Evolutionary conservation across 805 yeast species (phyloP), one percentile per base, ranked within the genome.

Genomic region (Myxozyma udenii): DNA sequence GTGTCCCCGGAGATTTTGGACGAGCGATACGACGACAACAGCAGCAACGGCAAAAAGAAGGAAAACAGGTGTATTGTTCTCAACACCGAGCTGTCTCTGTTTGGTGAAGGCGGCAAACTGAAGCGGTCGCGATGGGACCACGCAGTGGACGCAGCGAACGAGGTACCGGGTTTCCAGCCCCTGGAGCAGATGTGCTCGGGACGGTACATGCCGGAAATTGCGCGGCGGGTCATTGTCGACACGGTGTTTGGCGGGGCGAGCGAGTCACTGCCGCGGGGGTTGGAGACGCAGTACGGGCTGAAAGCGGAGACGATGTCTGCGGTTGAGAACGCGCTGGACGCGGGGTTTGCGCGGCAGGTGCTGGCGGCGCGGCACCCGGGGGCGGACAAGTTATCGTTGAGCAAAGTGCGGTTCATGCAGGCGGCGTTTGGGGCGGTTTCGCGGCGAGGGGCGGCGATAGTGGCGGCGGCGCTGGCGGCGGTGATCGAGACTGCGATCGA

Each of bases 51-150:
- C 24, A 18, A 19, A 9, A n/a, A 14, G 14, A 19, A 4, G 11
- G 22, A 18, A 19, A 18, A 35, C 39, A n/a, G 39, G 39, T 11
- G 19, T 16, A 18, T 16, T 5, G 53, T 87, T 57, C 77, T 89
- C 60, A 89, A 89, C 70, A 87, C 95, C 35, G 96, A 89, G 72
- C 84, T 95, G 86, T 95, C 96, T 53, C 85, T 95, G 51, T 87
- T 87, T 62, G 95, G 88, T 64, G 84, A 85, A 61, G 48, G 48
- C 16, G 79, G 78, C n/a, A 74, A 86, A 36, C 71, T 88, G 53
- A 95, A 96, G 55, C 78, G 74, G 26, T 84, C 95, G 1, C 77
- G 79, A 55, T 89, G 85, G 70, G 97, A 89, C 69, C 68, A 70
- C 33, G 74, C 73, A 36, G 80, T 89, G 54, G 95, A 89, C 64